Conservation (phyloP, 495 filamentous ascomycete genomes). For the Gamarada debralockiae region DNA sequence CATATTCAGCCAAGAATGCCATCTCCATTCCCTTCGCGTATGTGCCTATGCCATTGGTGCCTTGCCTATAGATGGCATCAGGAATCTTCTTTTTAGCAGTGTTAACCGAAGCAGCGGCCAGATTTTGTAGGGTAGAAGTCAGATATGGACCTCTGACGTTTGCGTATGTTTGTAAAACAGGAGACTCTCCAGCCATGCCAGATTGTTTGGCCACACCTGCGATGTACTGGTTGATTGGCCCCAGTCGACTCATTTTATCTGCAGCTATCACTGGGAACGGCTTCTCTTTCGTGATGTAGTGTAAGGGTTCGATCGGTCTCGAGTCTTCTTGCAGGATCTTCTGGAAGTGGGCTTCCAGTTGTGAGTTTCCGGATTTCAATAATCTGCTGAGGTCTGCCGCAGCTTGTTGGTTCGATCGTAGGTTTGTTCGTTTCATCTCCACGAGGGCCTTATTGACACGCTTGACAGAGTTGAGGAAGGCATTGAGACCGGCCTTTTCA, state of each 20-base stretch:
- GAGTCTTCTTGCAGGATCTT: constrained; percentile 69
- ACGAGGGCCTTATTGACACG: constrained; percentile 75
- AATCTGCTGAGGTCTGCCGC: constrained; percentile 75
- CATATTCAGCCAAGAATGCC: constrained; percentile 82
- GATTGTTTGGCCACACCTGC: constrained; percentile 26
- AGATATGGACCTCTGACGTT: constrained; percentile 86
- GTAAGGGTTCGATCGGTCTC: constrained; percentile 77
- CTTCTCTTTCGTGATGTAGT: constrained; percentile 86
- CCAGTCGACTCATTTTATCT: constrained; percentile 45
- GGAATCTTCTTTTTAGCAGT: constrained; percentile 77
- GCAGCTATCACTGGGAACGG: constrained; percentile 42
- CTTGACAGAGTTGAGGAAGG: constrained; percentile 87
- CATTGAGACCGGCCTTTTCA: constrained; percentile 70
- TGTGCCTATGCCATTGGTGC: constrained; percentile 88
- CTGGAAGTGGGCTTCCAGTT: constrained; percentile 79
- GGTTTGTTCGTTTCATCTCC: constrained; percentile 79
- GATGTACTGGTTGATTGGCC: constrained; percentile 47
- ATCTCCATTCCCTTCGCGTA: constrained; percentile 86
- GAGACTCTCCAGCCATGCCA: constrained; percentile 37
- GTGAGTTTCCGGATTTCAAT: constrained; percentile 69
- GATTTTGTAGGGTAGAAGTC: constrained; percentile 69
- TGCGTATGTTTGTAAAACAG: constrained; percentile 76
- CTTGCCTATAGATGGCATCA: constrained; percentile 80
- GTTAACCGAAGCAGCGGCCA: constrained; percentile 82
- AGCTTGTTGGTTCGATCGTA: constrained; percentile 87